Conservation (phyloP, 2,329 filamentous ascomycete genomes). For the Nothopassalora personata region DNA sequence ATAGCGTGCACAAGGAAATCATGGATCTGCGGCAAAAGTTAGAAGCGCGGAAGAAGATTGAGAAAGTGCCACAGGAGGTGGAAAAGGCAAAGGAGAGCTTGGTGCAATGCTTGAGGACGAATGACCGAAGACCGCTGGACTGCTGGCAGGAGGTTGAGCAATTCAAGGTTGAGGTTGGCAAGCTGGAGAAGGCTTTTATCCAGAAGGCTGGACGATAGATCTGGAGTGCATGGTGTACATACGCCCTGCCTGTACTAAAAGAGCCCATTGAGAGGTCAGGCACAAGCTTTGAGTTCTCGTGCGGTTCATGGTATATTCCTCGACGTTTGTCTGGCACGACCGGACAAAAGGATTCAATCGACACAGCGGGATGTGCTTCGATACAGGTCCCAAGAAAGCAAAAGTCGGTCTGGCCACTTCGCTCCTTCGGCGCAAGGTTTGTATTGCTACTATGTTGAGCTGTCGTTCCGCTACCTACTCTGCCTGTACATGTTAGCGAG, state of each 20-base stretch:
- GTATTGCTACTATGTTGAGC: too few relatives aligned
- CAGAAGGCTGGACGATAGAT: conserved; percentile 60
- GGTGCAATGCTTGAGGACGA: conserved; percentile 71
- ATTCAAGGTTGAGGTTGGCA: conserved; percentile 84
- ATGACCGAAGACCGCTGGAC: conserved; percentile 84
- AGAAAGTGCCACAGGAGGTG: conserved; percentile 63
- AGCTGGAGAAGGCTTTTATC: conserved; percentile 81
- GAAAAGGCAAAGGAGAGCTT: conserved; percentile 71
- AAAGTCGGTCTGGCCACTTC: too few relatives aligned
- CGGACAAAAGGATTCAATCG: too few relatives aligned
- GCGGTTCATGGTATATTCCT: too few relatives aligned
- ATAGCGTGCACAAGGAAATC: conserved; percentile 54
- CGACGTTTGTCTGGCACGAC: too few relatives aligned
- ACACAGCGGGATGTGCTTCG: too few relatives aligned
- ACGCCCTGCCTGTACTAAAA: background rate
- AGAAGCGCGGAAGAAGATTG: conserved; percentile 51
- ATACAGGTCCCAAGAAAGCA: too few relatives aligned
- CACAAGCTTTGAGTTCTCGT: too few relatives aligned
- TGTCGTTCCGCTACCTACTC: too few relatives aligned
- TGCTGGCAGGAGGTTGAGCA: conserved; percentile 90
- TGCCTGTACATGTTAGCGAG: too few relatives aligned
- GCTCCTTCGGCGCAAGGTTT: too few relatives aligned
- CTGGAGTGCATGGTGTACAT: conserved; percentile 1
- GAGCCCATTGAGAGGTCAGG: background rate
- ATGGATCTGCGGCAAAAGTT: conserved; percentile 49